A percentile compares a stretch with the other conserved stretches of the same genome.
Conservation (phyloP, 352 stramenopile genomes). For the Pythium oligandrum region DNA sequence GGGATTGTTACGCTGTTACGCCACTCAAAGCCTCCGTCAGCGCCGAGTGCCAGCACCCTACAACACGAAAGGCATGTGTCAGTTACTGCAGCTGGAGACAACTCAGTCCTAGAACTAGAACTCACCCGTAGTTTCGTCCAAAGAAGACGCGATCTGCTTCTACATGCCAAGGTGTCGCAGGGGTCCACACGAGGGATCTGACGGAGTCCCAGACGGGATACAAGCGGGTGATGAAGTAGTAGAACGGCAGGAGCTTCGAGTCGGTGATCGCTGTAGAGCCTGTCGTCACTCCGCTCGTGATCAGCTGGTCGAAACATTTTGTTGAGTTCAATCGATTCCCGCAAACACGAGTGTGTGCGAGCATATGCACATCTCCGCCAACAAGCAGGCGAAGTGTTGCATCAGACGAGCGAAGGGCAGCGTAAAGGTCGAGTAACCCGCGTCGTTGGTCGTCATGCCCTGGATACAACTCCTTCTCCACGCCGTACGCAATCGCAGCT, state of each 20-base stretch:
- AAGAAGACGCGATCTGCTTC: constrained; percentile 39
- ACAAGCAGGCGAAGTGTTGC: constrained; percentile 33
- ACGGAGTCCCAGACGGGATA: constrained; percentile 15
- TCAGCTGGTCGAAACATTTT: constrained; percentile 53
- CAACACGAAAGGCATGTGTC: background rate
- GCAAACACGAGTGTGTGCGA: constrained; percentile 48
- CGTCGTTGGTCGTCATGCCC: constrained; percentile 28
- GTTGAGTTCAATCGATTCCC: background rate
- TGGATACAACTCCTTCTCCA: constrained; percentile 67
- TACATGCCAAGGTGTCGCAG: constrained; percentile 26
- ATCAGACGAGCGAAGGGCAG: constrained; percentile 6
- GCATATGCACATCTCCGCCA: constrained; percentile 58
- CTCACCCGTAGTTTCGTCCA: constrained; percentile 63
- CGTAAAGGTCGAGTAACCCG: constrained; percentile 32
- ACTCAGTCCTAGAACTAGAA: background rate
- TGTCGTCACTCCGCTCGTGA: constrained; percentile 59
- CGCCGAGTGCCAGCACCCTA: constrained; percentile 12
- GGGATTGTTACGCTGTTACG: constrained; percentile 10
- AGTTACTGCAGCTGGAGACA: background rate
- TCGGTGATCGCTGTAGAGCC: constrained; percentile 56
- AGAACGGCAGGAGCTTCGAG: constrained; percentile 50
- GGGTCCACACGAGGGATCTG: background rate
- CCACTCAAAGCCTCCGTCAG: constrained; percentile 7
- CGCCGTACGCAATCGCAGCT: constrained; percentile 35
- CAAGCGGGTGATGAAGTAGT: constrained; percentile 39